These are phyloP conservation scores for Alternaria sp. DNA, from an alignment of 2,329 filamentous ascomycete genomes.

Conservation along the genomic window DNA sequence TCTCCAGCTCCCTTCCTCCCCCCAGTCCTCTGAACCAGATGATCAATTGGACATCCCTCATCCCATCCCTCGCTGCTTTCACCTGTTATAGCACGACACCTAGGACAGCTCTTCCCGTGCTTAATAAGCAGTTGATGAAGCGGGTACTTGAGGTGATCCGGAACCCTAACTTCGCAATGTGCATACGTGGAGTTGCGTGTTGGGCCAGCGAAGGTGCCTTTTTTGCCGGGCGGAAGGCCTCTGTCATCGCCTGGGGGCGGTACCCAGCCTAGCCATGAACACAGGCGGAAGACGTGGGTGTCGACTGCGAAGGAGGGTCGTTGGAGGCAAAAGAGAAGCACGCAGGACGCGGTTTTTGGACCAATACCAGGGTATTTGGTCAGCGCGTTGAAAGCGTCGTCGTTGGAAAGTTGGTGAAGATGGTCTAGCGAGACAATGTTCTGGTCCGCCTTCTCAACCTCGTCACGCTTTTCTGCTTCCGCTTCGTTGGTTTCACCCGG, in stretches of 20 bases:
- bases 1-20: conserved; percentile 56
- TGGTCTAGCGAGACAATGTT: conserved; percentile 72
- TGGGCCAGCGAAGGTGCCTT: conserved; percentile 56
- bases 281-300: conserved; percentile 72
- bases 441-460: conserved; percentile 66
- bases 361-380: conserved; percentile 70
- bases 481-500: conserved; percentile 57
- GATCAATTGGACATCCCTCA: conserved; percentile 70
- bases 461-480: conserved; percentile 62
- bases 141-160: conserved; percentile 70
- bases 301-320: conserved; percentile 72
- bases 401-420: conserved; percentile 63
- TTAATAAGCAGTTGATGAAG: conserved; percentile 69
- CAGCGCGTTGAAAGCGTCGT: conserved; percentile 67
- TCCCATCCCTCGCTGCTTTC: conserved; percentile 70
- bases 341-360: conserved; percentile 72
- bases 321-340: conserved; percentile 70
- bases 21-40: conserved; percentile 67
- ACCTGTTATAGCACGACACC: conserved; percentile 69
- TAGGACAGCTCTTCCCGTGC: conserved; percentile 69
- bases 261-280: conserved; percentile 69
- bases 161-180: conserved; percentile 68
- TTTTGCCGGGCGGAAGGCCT: conserved; percentile 42
- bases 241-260: conserved; percentile 54
- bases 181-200: conserved; percentile 64